Conservation (phyloP, 2,329 filamentous ascomycete species). For the Aspergillus udagawae region DNA sequence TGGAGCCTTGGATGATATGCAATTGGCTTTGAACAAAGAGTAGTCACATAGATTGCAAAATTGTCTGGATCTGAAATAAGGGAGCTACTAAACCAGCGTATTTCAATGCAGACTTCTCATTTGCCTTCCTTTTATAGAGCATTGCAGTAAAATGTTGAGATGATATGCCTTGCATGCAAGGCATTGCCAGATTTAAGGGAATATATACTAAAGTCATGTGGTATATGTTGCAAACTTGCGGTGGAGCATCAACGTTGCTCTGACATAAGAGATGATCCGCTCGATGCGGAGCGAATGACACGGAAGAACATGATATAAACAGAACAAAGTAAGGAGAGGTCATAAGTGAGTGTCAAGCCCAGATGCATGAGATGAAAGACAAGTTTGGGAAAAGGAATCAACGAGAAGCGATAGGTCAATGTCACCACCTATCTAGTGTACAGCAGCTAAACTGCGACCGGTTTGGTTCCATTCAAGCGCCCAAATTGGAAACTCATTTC, state of each 20-base stretch:
- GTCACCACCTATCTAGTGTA: slow-evolving; percentile 25
- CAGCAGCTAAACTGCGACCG: slow-evolving; percentile 28
- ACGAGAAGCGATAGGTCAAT: slow-evolving; percentile 1
- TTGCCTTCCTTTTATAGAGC: neutral
- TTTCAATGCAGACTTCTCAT: too few relatives aligned
- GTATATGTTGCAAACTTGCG: neutral
- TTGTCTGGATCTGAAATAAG: too few relatives aligned
- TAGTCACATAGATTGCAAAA: too few relatives aligned
- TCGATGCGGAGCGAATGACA: neutral
- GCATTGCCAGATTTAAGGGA: neutral
- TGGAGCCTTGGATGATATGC: too few relatives aligned
- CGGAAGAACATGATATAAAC: neutral
- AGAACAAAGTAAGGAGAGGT: neutral
- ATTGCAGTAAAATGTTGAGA: neutral
- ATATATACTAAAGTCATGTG: neutral
- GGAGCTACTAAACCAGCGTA: too few relatives aligned
- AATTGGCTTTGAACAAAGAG: too few relatives aligned
- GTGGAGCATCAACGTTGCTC: neutral
- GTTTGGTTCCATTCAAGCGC: slow-evolving; percentile 42
- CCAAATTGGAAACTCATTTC: slow-evolving; percentile 47
- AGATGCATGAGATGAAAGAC: neutral
- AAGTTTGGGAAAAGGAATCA: slow-evolving; percentile 2
- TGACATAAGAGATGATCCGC: neutral
- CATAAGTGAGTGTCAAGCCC: neutral
- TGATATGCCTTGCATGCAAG: neutral